These are phyloP conservation scores for Decorospora gaudefroyi DNA, from an alignment of 2,329 filamentous ascomycete species.

Conservation along the genomic window DNA sequence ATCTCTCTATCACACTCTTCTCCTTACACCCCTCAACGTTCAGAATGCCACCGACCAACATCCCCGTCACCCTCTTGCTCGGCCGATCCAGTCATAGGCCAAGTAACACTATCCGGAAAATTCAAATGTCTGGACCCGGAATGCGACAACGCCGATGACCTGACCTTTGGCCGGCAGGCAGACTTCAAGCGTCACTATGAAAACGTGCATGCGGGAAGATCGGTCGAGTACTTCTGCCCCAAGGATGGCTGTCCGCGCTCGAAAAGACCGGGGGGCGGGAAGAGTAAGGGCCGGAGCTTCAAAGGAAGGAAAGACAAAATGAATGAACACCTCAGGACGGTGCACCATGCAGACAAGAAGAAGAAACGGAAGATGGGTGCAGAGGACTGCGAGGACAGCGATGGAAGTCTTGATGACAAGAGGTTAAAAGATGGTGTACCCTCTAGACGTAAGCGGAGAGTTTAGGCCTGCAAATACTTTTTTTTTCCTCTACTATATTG, in stretches of 20 bases:
- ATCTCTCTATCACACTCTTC: neutral
- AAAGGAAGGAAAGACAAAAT: conserved; percentile 39
- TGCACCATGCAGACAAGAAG: conserved; percentile 22
- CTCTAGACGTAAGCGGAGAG: too few species aligned
- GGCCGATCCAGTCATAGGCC: conserved; percentile 25
- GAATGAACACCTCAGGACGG: conserved; percentile 34
- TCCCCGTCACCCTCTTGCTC: neutral
- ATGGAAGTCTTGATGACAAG: too few species aligned
- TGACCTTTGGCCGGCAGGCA: conserved; percentile 37
- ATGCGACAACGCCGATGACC: conserved; percentile 17
- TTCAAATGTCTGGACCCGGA: conserved; percentile 30
- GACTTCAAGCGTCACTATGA: conserved; percentile 40
- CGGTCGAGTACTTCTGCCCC: conserved; percentile 32
- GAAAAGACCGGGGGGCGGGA: conserved; percentile 15
- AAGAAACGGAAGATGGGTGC: conserved; percentile 8
- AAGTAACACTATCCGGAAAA: conserved; percentile 29
- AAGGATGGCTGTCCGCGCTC: conserved; percentile 28
- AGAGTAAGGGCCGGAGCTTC: conserved; percentile 34
- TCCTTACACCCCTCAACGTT: neutral
- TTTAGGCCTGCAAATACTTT: too few species aligned
- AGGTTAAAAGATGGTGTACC: too few species aligned
- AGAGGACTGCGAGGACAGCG: too few species aligned
- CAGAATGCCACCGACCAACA: neutral
- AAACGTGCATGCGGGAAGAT: conserved; percentile 21
- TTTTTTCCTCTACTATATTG: too few species aligned